phyloP scores from a whole-genome alignment of 306 rosid species.

The Arachis hypogaea region DNA sequence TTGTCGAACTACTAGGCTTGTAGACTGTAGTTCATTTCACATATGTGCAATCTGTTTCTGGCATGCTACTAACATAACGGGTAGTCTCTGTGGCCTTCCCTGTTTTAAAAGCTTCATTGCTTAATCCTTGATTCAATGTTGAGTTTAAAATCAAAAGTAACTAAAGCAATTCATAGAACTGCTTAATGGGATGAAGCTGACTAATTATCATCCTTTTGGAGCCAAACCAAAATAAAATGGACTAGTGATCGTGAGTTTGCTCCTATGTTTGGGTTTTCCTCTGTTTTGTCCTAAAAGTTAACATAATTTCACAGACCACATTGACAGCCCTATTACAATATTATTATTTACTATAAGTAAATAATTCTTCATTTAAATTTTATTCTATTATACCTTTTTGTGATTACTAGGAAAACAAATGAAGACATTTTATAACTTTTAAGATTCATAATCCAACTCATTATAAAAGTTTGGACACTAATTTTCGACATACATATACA shows the following conservation, averaged over 20 bases:
- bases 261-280: conserved; percentile 2
- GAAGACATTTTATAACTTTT: not conserved
- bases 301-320: not conserved
- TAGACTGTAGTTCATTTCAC: not conserved
- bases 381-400: not conserved
- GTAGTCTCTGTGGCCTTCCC: not conserved
- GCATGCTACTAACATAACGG: too few species aligned
- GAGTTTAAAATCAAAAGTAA: not conserved
- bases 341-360: not conserved
- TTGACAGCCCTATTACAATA: not conserved
- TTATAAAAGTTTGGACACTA: not conserved
- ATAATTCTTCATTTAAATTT: not conserved
- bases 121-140: conserved; percentile 15
- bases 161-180: not conserved
- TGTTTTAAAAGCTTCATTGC: not conserved
- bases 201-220: not conserved
- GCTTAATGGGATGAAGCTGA: not conserved
- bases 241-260: conserved; percentile 1
- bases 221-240: not conserved
- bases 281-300: not conserved
- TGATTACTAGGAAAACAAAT: not conserved
- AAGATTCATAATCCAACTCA: not conserved
- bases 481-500: not conserved
- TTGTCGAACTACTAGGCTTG: not conserved
- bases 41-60: not conserved